These are phyloP conservation scores for Meyerozyma carpophila DNA, from an alignment of 1,139 yeast genomes.

Conservation along the genomic window DNA sequence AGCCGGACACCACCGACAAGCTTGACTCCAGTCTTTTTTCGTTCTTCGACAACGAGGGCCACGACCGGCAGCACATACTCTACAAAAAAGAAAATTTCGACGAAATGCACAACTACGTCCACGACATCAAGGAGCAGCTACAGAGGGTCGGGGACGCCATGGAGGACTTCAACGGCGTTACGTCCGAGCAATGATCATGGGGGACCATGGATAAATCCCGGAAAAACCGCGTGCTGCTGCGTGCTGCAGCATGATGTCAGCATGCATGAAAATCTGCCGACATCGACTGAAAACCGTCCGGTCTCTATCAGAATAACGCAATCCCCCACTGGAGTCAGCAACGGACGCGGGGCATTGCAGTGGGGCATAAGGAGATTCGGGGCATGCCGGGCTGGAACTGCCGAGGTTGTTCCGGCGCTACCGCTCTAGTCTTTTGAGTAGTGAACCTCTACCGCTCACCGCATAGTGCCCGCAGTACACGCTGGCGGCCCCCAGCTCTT, in stretches of 20 bases:
- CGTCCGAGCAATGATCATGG: constrained; percentile 29
- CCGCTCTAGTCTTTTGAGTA: too few relatives aligned
- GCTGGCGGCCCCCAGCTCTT: background rate
- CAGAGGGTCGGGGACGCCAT: constrained; percentile 33
- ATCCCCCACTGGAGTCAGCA: background rate
- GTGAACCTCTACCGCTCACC: too few relatives aligned
- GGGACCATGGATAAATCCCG: background rate
- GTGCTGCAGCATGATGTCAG: background rate
- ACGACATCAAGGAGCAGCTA: constrained; percentile 28
- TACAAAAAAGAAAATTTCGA: constrained; percentile 31
- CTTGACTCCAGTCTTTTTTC: constrained; percentile 9
- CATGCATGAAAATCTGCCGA: background rate
- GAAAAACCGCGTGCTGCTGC: background rate
- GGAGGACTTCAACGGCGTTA: constrained; percentile 37
- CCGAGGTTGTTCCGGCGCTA: too few relatives aligned
- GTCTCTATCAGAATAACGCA: background rate
- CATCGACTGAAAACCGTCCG: background rate
- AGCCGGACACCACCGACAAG: constrained; percentile 8
- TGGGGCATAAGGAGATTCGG: too few relatives aligned
- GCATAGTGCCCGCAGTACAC: too few relatives aligned
- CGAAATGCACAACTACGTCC: constrained; percentile 33
- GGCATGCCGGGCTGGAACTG: too few relatives aligned
- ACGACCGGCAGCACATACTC: constrained; percentile 9
- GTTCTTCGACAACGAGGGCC: constrained; percentile 14
- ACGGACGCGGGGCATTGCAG: background rate